phyloP scores from a whole-genome alignment of 176 grass and related monocot species.

The Paspalum vaginatum region DNA sequence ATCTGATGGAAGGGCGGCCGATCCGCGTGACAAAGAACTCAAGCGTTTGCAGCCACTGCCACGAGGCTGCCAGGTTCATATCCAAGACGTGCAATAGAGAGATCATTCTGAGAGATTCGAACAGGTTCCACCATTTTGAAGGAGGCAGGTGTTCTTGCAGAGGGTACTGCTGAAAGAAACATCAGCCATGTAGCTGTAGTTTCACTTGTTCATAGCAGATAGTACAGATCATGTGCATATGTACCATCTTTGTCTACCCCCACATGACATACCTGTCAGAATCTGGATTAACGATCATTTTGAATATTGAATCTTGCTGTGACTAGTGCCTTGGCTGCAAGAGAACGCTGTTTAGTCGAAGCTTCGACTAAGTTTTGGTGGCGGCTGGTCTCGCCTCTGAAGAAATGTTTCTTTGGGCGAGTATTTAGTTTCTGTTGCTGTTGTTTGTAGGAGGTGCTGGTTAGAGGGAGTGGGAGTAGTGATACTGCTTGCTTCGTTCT shows the following conservation, averaged over 20 bases:
- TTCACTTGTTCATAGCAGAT: constrained; percentile 25
- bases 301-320: constrained; percentile 56
- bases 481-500: no score
- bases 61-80: constrained; percentile 75
- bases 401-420: no score
- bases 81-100: constrained; percentile 74
- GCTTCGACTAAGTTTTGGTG: no score
- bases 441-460: no score
- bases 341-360: no score
- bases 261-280: constrained; percentile 61
- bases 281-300: constrained; percentile 49
- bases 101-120: constrained; percentile 86
- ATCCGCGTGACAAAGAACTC: constrained; percentile 68
- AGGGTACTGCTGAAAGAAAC: constrained; percentile 61
- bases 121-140: constrained; percentile 81
- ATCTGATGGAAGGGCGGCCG: constrained; percentile 50
- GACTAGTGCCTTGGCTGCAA: constrained; percentile 23
- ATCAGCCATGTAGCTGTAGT: not conserved
- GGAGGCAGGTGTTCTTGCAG: constrained; percentile 84
- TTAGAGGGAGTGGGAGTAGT: no score
- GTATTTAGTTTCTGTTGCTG: no score
- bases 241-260: constrained; percentile 65
- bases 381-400: no score
- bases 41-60: constrained; percentile 73
- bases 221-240: constrained; percentile 55